Evolutionary conservation across 2,329 filamentous ascomycete genomes (phyloP), one percentile per base, ranked within the genome.

Genomic region (Aureobasidium pullulans): DNA sequence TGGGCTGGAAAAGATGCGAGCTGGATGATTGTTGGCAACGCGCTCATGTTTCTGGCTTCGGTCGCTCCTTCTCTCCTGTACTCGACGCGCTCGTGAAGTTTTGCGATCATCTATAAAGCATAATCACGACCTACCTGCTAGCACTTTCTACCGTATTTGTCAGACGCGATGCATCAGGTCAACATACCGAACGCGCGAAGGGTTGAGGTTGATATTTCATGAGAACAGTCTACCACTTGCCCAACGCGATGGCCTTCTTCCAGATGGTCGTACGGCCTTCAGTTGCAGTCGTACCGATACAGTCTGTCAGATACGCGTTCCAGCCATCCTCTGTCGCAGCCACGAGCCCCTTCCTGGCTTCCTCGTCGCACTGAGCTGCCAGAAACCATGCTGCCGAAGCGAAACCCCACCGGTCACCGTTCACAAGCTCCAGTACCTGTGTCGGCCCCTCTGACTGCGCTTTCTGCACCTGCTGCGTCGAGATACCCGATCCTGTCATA

Each of bases 311-410:
- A 70, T 84, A 87, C 23, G 67, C 70, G 60, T 74, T 62, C 74
- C 78, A 86, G 0, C 81, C 83, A 0, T 68, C 71, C 65, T 77
- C 66, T 0, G 74, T 75, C 0, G 78, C 81, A n/a, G 66, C 66
- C 57, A 73, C 72, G 57, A 87, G 67, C 2, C 70, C 75, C 3
- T 66, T 42, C 56, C 77, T 71, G 29, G 81, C 73, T n/a, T 66
- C 69, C 0, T 66, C 65, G 1, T 64, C 67, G 67, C 84, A 87
- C 67, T 85, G 75, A 0, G 75, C 80, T 11, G 69, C 77, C 52
- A 85, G 67, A 66, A 81, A 87, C 85, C 85, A 87, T 7, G 82
- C 80, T 2, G 79, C 84, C 13, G 76, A 80, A 0, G 75, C 84
- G 67, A 85, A 87, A 54, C 79, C 77, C 61, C 79, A 79, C 23